A percentile compares a stretch with the other conserved stretches of the same genome.
Conservation (phyloP, 1,284 basidiomycete species). For the Xerocomus nothofagi region DNA sequence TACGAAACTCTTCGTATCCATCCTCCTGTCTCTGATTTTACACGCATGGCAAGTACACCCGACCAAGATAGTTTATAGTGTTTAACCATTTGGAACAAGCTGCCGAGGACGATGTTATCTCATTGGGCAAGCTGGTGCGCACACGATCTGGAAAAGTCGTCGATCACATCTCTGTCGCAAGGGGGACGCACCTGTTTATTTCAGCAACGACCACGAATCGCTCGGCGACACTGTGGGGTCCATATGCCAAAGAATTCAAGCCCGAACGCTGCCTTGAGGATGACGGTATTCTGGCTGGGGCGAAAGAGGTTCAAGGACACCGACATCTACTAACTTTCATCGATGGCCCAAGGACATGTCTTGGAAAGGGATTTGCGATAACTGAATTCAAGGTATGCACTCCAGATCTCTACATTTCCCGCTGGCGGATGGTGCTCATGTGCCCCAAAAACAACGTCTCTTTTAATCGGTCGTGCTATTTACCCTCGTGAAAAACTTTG, state of each 20-base stretch:
- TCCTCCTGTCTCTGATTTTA: conserved; percentile 33
- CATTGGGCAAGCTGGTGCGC: conserved; percentile 44
- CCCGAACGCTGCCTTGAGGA: conserved; percentile 43
- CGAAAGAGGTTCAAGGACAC: conserved; percentile 27
- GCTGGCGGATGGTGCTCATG: no score
- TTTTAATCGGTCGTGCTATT: conserved; percentile 43
- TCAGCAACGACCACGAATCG: conserved; percentile 47
- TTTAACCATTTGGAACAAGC: conserved; percentile 31
- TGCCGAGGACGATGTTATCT: conserved; percentile 53
- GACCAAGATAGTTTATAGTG: rapidly evolving
- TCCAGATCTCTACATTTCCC: no score
- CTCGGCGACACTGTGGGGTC: conserved; percentile 49
- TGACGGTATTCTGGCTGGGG: conserved; percentile 20
- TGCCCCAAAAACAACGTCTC: no score
- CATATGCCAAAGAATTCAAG: conserved; percentile 39
- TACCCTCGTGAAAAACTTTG: conserved; percentile 46
- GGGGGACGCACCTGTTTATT: conserved; percentile 44
- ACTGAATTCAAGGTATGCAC: conserved; percentile 32
- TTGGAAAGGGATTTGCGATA: conserved; percentile 33
- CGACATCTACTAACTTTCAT: conserved; percentile 31
- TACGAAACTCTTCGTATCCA: conserved; percentile 31
- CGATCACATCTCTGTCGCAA: conserved; percentile 43
- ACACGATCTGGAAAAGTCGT: conserved; percentile 40
- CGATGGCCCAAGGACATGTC: conserved; percentile 34
- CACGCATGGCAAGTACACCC: conserved; percentile 36